Percentiles rank a stretch among this genome's conserved stretches.
Conservation (phyloP, 176 grass and related monocot species). For the Zea mays region DNA sequence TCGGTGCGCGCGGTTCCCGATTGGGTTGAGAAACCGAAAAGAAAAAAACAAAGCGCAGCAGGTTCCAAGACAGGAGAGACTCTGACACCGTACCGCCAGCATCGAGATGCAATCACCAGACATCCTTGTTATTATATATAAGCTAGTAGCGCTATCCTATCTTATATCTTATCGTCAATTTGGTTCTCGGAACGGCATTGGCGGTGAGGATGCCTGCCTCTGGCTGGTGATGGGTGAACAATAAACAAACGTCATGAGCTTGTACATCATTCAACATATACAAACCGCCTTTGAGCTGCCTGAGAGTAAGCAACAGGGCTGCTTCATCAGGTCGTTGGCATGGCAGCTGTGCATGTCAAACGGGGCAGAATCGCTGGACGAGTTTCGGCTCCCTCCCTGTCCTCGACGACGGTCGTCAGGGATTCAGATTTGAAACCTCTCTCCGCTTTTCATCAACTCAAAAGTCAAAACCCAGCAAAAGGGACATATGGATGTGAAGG, state of each 20-base stretch:
- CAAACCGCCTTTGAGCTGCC: not conserved
- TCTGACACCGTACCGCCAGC: conserved; percentile 2
- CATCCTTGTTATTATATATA: conserved; percentile 15
- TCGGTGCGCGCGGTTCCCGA: not conserved
- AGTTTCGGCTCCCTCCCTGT: no score
- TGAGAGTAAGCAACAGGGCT: no score
- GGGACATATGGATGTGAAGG: not conserved
- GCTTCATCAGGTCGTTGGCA: no score
- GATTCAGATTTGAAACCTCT: no score
- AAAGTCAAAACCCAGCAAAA: not conserved
- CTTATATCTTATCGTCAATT: not conserved
- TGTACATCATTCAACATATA: not conserved
- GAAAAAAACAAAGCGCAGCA: not conserved
- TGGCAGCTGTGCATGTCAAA: no score
- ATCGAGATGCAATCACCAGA: conserved; percentile 38
- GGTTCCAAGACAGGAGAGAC: conserved; percentile 3
- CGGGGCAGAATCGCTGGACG: no score
- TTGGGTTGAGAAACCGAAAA: not conserved
- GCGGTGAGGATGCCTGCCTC: not conserved
- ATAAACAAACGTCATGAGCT: not conserved
- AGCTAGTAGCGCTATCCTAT: not conserved
- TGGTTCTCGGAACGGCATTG: not conserved
- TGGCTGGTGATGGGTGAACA: not conserved
- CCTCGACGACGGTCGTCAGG: no score
- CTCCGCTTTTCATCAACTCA: not conserved